A percentile compares a stretch with the other conserved stretches of the same genome.
phyloP scores from a whole-genome alignment of 1,139 yeast species.

The Casaregolazyma suthepensis region DNA sequence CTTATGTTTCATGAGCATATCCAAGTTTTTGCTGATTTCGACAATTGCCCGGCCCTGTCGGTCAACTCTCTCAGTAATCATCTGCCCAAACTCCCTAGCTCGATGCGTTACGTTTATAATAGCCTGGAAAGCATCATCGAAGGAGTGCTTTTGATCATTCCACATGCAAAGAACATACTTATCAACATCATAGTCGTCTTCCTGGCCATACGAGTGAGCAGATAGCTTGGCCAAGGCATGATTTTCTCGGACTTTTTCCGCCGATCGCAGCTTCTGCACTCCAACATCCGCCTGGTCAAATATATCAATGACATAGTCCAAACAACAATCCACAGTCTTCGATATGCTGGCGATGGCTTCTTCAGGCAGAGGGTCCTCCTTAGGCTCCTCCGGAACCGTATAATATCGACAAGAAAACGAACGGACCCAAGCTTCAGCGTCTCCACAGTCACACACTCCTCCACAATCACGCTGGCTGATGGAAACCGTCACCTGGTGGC shows the following conservation, averaged over 20 bases:
- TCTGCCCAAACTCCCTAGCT: constrained; percentile 59
- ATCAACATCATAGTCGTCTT: constrained; percentile 40
- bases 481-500: constrained; percentile 68
- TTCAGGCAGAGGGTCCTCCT: constrained; percentile 24
- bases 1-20: constrained; percentile 49
- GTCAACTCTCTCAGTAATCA: constrained; percentile 66
- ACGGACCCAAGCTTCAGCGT: constrained; percentile 67
- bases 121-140: constrained; percentile 64
- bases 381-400: constrained; percentile 19
- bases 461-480: constrained; percentile 79
- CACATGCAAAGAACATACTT: constrained; percentile 58
- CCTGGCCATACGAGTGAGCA: constrained; percentile 36
- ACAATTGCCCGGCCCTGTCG: constrained; percentile 65
- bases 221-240: constrained; percentile 33
- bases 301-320: constrained; percentile 77
- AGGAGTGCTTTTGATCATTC: constrained; percentile 76
- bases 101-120: constrained; percentile 61
- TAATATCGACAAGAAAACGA: constrained; percentile 47
- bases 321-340: constrained; percentile 45
- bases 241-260: constrained; percentile 23
- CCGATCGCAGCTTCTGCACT: constrained; percentile 27
- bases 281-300: constrained; percentile 43
- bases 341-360: constrained; percentile 26
- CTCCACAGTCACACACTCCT: constrained; percentile 96
- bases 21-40: constrained; percentile 48